These are phyloP conservation scores for Plantago ovata DNA, from an alignment of 257 asterid species.

Conservation along the genomic window DNA sequence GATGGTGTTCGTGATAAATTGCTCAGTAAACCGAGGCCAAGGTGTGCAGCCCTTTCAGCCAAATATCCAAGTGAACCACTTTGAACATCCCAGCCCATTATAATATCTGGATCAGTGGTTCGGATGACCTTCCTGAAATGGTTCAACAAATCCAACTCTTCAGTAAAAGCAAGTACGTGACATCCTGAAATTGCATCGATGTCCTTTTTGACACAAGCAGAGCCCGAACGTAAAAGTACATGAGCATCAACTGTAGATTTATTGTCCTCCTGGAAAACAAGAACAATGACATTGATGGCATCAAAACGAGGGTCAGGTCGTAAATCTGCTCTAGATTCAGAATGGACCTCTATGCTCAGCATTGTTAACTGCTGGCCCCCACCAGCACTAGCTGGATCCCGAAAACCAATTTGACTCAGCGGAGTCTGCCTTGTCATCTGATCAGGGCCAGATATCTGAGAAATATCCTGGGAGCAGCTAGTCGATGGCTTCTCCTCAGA, in stretches of 20 bases:
- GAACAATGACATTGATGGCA: conserved; percentile 67
- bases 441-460: conserved; percentile 96
- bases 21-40: conserved; percentile 76
- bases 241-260: conserved; percentile 36
- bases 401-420: conserved; percentile 83
- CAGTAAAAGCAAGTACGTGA: conserved; percentile 45
- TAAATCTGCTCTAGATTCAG: conserved; percentile 86
- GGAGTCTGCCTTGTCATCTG: conserved; percentile 63
- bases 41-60: conserved; percentile 93
- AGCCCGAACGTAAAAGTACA: conserved; percentile 56
- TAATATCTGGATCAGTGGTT: conserved; percentile 69
- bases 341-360: conserved; percentile 80
- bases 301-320: conserved; percentile 94
- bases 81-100: conserved; percentile 98
- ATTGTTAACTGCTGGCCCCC: conserved; percentile 88
- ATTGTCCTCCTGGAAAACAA: conserved; percentile 78
- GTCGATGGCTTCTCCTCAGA: conserved; percentile 32
- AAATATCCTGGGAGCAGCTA: conserved; percentile 40
- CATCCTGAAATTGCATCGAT: conserved; percentile 65
- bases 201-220: conserved; percentile 34
- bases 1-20: conserved; percentile 75
- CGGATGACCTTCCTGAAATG: conserved; percentile 55
- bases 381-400: conserved; percentile 86
- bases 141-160: conserved; percentile 53
- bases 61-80: conserved; percentile 90